phyloP scores from a whole-genome alignment of 768 basidiomycete genomes.

The Clavulina sp. region DNA sequence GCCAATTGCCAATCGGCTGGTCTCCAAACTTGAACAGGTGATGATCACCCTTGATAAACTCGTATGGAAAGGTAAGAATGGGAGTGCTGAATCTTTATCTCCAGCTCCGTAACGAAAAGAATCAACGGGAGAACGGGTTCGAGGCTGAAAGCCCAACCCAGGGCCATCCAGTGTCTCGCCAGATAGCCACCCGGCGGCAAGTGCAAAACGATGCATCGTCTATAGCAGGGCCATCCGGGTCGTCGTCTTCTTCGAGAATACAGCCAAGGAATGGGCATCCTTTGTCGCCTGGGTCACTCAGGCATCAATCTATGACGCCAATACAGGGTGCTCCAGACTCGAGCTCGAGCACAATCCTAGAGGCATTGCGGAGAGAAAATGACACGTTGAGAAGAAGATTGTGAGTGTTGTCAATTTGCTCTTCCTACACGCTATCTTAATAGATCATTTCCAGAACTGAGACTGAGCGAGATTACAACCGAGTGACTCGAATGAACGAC shows the following conservation, averaged over 20 bases:
- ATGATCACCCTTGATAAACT: neutral
- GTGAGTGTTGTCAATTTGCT: slow-evolving; percentile 2
- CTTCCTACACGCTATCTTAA: neutral
- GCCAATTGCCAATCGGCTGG: slow-evolving; percentile 66
- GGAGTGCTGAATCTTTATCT: neutral
- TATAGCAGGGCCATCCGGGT: slow-evolving; percentile 20
- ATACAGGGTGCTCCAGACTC: slow-evolving; percentile 21
- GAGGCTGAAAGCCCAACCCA: slow-evolving; percentile 79
- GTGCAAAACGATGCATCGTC: slow-evolving; percentile 37
- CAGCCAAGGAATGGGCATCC: neutral
- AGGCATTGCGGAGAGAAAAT: slow-evolving; percentile 64
- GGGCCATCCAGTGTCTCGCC: slow-evolving; percentile 57
- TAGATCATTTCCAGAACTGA: slow-evolving; percentile 24
- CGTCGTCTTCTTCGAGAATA: neutral
- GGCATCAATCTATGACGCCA: slow-evolving; percentile 15
- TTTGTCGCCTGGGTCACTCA: slow-evolving; percentile 17
- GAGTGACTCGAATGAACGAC: slow-evolving; percentile 58
- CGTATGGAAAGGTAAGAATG: too few species aligned
- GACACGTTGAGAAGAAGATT: slow-evolving; percentile 49
- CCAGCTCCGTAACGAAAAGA: slow-evolving; percentile 71
- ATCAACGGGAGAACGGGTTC: slow-evolving; percentile 59
- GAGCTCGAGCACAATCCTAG: slow-evolving; percentile 42
- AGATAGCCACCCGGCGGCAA: slow-evolving; percentile 45
- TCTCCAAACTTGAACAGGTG: slow-evolving; percentile 71
- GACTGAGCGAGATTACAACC: slow-evolving; percentile 61